Percentiles rank a stretch among this genome's conserved stretches.
Evolutionary conservation across 2,329 filamentous ascomycete species (phyloP).

Genomic region (Acrocalymma vagum): DNA sequence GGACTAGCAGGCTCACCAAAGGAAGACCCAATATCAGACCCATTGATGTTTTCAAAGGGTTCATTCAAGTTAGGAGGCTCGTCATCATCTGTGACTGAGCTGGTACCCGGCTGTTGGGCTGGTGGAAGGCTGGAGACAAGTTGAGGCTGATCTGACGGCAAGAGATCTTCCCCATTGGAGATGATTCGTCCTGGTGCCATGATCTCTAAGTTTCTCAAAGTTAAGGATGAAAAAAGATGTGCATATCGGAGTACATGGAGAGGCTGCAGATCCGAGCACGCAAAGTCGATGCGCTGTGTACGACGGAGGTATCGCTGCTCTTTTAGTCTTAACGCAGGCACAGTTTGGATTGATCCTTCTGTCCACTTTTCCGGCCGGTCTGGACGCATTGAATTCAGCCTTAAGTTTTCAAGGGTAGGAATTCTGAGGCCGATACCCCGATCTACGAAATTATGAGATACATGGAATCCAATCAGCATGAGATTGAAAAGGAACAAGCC

Average conservation of each 20-base stretch:
- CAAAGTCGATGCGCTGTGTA: conserved; percentile 3
- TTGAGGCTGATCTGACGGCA: conserved; percentile 3
- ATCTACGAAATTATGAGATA: too few relatives aligned
- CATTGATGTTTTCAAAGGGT: conserved; percentile 5
- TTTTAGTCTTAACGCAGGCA: conserved; percentile 8
- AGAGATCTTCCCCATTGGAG: conserved; percentile 11
- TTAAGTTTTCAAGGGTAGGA: too few relatives aligned
- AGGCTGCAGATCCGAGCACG: conserved; percentile 5
- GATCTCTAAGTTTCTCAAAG: conserved; percentile 5
- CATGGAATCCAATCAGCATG: too few relatives aligned
- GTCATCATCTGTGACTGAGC: too few relatives aligned
- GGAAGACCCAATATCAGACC: neutral
- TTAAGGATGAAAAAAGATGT: conserved; percentile 8
- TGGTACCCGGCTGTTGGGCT: too few relatives aligned
- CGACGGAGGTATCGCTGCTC: conserved; percentile 9
- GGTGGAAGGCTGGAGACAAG: too few relatives aligned
- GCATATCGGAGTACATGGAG: conserved; percentile 10
- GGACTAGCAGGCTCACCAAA: conserved; percentile 2
- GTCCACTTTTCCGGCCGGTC: too few relatives aligned
- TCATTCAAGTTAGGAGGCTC: too few relatives aligned
- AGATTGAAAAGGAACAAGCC: too few relatives aligned
- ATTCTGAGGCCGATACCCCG: too few relatives aligned
- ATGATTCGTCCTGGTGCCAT: conserved; percentile 14
- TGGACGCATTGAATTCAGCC: too few relatives aligned
- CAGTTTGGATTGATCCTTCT: too few relatives aligned